phyloP scores from a whole-genome alignment of 305 asterid genomes.

The Caryopteris hybrid region DNA sequence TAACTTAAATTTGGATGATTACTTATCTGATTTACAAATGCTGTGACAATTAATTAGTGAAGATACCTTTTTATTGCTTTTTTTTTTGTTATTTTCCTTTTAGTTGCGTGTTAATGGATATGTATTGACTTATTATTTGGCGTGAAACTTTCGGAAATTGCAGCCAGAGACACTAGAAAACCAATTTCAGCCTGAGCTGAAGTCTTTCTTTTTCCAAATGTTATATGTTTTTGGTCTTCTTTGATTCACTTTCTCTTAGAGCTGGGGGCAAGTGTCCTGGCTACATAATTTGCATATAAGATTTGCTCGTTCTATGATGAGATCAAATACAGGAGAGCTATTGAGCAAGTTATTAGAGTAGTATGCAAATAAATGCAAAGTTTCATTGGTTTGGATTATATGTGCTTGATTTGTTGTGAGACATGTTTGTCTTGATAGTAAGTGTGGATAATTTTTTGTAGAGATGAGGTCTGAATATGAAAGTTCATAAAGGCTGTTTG shows the following conservation, averaged over 20 bases:
- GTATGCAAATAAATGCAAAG: too few relatives aligned
- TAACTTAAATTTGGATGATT: not conserved
- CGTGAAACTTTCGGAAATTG: not conserved
- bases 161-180: not conserved
- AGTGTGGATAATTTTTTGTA: too few relatives aligned
- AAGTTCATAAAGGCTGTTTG: not conserved
- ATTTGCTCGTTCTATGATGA: not conserved
- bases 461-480: too few relatives aligned
- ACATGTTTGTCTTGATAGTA: not conserved
- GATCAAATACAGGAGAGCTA: too few relatives aligned
- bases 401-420: not conserved
- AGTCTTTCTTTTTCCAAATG: not conserved
- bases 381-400: not conserved
- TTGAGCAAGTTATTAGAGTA: not conserved
- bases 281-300: not conserved
- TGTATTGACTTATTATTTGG: conserved; percentile 2
- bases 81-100: too few relatives aligned
- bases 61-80: not conserved
- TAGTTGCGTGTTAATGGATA: not conserved
- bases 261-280: not conserved
- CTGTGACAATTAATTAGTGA: not conserved
- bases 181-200: not conserved
- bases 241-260: not conserved
- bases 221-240: not conserved
- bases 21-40: too few relatives aligned